These are phyloP conservation scores for Rugonectria rugulosa DNA, from an alignment of 2,329 filamentous ascomycete species.

Conservation along the genomic window DNA sequence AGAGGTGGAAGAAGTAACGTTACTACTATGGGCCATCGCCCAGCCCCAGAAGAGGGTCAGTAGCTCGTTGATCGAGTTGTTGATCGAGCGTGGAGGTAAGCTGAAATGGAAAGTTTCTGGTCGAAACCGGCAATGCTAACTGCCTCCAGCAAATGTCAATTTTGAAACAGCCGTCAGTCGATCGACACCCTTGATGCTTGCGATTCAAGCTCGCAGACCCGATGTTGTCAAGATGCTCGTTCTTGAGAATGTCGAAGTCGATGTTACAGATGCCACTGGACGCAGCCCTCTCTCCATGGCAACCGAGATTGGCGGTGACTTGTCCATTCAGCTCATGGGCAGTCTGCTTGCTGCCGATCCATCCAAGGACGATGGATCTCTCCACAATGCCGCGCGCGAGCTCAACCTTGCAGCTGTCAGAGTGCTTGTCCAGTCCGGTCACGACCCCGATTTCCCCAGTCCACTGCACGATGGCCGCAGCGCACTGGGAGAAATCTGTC, in stretches of 20 bases:
- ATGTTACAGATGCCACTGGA: constrained; percentile 62
- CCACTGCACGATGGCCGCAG: constrained; percentile 68
- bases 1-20: constrained; percentile 62
- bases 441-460: constrained; percentile 71
- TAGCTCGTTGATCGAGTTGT: constrained; percentile 62
- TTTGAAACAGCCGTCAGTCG: constrained; percentile 60
- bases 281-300: constrained; percentile 68
- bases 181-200: constrained; percentile 66
- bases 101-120: constrained; percentile 19
- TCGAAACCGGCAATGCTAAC: constrained; percentile 17
- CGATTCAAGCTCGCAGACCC: constrained; percentile 62
- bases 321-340: constrained; percentile 61
- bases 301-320: constrained; percentile 60
- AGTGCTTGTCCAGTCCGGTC: constrained; percentile 64
- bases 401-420: constrained; percentile 65
- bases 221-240: constrained; percentile 66
- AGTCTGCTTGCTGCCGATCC: constrained; percentile 63
- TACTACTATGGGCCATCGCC: constrained; percentile 67
- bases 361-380: constrained; percentile 68
- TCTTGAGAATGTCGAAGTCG: constrained; percentile 65
- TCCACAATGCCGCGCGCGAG: constrained; percentile 69
- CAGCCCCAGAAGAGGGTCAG: constrained; percentile 71
- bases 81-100: constrained; percentile 57
- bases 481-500: constrained; percentile 69
- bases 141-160: constrained; percentile 60